Evolutionary conservation across 257 asterid genomes (phyloP), one percentile per base, ranked within the genome.

Genomic region (Oldenlandia corymbosa): DNA sequence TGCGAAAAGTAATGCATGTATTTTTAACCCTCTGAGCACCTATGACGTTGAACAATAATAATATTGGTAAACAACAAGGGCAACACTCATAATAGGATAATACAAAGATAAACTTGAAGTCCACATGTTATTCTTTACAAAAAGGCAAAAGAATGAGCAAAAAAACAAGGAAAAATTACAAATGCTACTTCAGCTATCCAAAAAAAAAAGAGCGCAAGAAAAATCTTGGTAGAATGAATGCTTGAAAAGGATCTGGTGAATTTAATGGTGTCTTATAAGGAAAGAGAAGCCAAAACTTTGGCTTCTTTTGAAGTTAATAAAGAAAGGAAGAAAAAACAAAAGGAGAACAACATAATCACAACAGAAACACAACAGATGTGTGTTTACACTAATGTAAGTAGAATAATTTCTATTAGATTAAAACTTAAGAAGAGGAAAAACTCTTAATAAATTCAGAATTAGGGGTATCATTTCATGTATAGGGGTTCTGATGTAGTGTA

Each of bases 1-100:
- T 81, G 54, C 97, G 84, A 64, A 90, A 85, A 66, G 79, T 67
- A 62, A 78, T 46, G 70, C 97, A 90, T 34, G 81, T 75, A 73
- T 80, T 77, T 76, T 80, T 87, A 3, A 90, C 87, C 60, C 94
- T 79, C 59, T 75, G 84, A 73, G 97, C 97, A 62, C 95, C 97
- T 76, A 90, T 82, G 79, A 94, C 87, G 81, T 65, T 27, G 47
- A 37, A 27, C 24, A 39, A 64, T 41, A 39, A 50, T 42, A 49
- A 56, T 24, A 41, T 47, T 37, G 28, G 1, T 20, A 5, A 51
- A 16, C 5, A 65, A 17, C 8, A 11, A 39, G 43, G 13, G 5
- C 45, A 3, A 10, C 2, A n/a, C 45, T 41, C 45, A 41, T 41
- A 5, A 4, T 3, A 37, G 10, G 8, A 37, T 6, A 37, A 37